Evolutionary conservation across 1,139 yeast genomes (phyloP).

Genomic region (Komagataea norvegica): DNA sequence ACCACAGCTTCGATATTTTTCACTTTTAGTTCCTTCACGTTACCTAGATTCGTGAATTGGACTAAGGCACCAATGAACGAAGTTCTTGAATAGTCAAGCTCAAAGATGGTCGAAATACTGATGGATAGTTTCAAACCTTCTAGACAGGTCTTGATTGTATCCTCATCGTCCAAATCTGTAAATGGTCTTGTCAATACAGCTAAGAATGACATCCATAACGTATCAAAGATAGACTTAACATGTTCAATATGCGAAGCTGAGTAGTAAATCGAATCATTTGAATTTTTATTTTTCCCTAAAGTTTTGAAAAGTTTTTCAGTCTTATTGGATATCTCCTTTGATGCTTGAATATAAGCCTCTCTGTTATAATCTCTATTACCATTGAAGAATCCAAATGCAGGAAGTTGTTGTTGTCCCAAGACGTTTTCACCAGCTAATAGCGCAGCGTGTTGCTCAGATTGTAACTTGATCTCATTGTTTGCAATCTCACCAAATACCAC

Average conservation of each 20-base stretch:
- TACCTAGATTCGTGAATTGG: conserved; percentile 78
- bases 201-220: conserved; percentile 92
- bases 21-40: conserved; percentile 68
- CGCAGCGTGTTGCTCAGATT: conserved; percentile 94
- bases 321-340: conserved; percentile 84
- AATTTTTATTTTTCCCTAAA: conserved; percentile 47
- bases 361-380: conserved; percentile 68
- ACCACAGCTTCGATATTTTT: conserved; percentile 82
- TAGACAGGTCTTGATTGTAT: conserved; percentile 64
- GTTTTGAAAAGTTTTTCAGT: conserved; percentile 81
- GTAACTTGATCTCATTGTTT: conserved; percentile 78
- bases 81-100: conserved; percentile 76
- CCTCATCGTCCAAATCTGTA: conserved; percentile 80
- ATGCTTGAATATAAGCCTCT: conserved; percentile 89
- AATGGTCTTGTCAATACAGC: conserved; percentile 95
- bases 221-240: conserved; percentile 89
- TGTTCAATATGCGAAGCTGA: conserved; percentile 82
- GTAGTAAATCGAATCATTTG: conserved; percentile 29
- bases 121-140: conserved; percentile 84
- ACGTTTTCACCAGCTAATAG: conserved; percentile 58
- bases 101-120: conserved; percentile 80
- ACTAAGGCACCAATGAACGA: conserved; percentile 88
- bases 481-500: conserved; percentile 74
- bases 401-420: conserved; percentile 35
- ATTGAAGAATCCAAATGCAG: conserved; percentile 56